Evolutionary conservation across 805 yeast species (phyloP), one percentile per base, ranked within the genome.

Genomic region (Candida germanica): DNA sequence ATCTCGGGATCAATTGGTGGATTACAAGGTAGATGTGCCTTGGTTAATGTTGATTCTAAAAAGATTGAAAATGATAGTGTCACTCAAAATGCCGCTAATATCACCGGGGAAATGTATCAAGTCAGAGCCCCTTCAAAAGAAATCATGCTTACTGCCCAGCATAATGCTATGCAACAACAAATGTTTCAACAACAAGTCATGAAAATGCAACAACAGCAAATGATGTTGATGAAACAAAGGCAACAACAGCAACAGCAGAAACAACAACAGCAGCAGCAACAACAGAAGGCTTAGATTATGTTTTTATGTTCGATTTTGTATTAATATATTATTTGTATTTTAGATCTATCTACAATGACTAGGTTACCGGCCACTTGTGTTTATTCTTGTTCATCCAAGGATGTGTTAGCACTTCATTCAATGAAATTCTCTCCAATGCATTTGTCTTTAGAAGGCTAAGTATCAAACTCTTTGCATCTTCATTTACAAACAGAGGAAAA

Each of bases 381-480:
- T 29, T 17, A 49, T 87, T 77, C 48, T 76, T 78, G 9, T 63
- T 43, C 2, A 91, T 83, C 97, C 97, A 91, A 0, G 95, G 93
- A 55, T 91, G 98, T 5, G 55, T 56, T 28, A 75, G 70, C 3
- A 89, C 81, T 11, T 81, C 80, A 4, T 59, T 56, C 36, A 93
- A 63, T 0, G 74, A 56, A 37, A 80, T 66, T 48, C 98, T 69
- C 38, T 79, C 69, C 3, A 63, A 71, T 0, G 96, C 94, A 38
- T 79, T 80, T 41, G 80, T 80, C 42, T 75, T 77, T 24, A 93
- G 59, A 16, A 91, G 65, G 40, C 65, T 67, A 22, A 54, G 56
- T 9, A 91, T 85, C 42, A 91, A 69, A 57, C 87, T 89, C 3
- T 78, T 75, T 1, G 96, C 97, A 42, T 84, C 93, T 0, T 67